These are phyloP conservation scores for Firmiana major DNA, from an alignment of 345 rosid species.

Conservation along the genomic window DNA sequence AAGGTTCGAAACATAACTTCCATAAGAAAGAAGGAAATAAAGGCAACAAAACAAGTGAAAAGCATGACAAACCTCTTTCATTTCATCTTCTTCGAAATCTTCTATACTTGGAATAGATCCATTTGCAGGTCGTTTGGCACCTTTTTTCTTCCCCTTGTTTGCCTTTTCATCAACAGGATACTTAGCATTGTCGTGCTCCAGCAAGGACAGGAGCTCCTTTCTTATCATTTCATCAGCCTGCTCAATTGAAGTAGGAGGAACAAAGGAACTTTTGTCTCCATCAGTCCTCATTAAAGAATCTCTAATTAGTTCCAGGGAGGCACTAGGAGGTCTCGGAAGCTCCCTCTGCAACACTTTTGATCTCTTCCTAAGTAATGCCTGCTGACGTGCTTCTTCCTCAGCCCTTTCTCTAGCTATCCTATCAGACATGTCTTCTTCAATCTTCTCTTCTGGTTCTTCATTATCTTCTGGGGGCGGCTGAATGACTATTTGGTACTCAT, in stretches of 20 bases:
- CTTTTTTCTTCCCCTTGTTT: conserved; percentile 77
- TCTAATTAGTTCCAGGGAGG: conserved; percentile 80
- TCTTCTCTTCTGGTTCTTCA: conserved; percentile 88
- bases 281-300: conserved; percentile 71
- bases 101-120: conserved; percentile 60
- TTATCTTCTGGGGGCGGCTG: conserved; percentile 75
- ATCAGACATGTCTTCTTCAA: conserved; percentile 99
- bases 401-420: conserved; percentile 82
- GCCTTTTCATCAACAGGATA: conserved; percentile 85
- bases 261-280: conserved; percentile 89
- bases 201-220: conserved; percentile 65
- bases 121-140: conserved; percentile 54
- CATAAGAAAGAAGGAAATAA: neutral
- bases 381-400: conserved; percentile 86
- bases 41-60: neutral
- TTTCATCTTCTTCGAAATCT: conserved; percentile 76
- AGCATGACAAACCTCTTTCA: conserved; percentile 53
- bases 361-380: conserved; percentile 86
- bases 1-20: neutral
- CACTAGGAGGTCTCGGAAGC: conserved; percentile 91
- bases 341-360: conserved; percentile 97
- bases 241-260: conserved; percentile 82
- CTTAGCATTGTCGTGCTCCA: conserved; percentile 94
- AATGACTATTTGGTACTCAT: conserved; percentile 87
- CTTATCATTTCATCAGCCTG: conserved; percentile 88